These are phyloP conservation scores for Penicillium canariense DNA, from an alignment of 495 filamentous ascomycete genomes.

Conservation along the genomic window DNA sequence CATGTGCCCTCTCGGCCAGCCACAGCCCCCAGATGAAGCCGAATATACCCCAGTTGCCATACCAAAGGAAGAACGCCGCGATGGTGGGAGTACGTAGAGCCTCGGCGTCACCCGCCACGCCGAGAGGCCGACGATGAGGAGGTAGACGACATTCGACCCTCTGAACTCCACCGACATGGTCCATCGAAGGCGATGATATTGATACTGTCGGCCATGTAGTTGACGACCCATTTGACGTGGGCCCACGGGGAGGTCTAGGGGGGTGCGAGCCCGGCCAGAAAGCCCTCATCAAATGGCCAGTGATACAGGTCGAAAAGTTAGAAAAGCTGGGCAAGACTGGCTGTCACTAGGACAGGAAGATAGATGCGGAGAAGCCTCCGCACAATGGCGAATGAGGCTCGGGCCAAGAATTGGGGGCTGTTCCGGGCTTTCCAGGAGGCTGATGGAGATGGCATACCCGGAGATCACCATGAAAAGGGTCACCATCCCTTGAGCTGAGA, in stretches of 20 bases:
- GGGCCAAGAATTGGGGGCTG: constrained; percentile 28
- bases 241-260: constrained; percentile 22
- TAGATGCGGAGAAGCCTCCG: constrained; percentile 56
- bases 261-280: constrained; percentile 14
- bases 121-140: constrained; percentile 35
- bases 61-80: constrained; percentile 31
- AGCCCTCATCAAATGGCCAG: constrained; percentile 12
- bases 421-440: constrained; percentile 49
- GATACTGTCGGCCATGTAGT: constrained; percentile 39
- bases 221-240: constrained; percentile 20
- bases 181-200: constrained; percentile 37
- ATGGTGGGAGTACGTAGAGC: constrained; percentile 31
- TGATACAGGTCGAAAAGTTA: constrained; percentile 34
- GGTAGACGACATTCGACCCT: constrained; percentile 46
- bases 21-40: constrained; percentile 46
- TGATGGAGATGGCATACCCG: constrained; percentile 55
- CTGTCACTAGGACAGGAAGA: constrained; percentile 49
- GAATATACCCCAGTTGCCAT: constrained; percentile 44
- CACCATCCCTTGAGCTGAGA: constrained; percentile 57
- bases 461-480: constrained; percentile 66
- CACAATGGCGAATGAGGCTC: constrained; percentile 51
- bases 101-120: constrained; percentile 33
- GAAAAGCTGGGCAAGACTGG: constrained; percentile 41
- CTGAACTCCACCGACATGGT: constrained; percentile 51
- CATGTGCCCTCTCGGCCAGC: constrained; percentile 38